phyloP scores from a whole-genome alignment of 2,329 filamentous ascomycete genomes.

The Aspergillus fumigatus region DNA sequence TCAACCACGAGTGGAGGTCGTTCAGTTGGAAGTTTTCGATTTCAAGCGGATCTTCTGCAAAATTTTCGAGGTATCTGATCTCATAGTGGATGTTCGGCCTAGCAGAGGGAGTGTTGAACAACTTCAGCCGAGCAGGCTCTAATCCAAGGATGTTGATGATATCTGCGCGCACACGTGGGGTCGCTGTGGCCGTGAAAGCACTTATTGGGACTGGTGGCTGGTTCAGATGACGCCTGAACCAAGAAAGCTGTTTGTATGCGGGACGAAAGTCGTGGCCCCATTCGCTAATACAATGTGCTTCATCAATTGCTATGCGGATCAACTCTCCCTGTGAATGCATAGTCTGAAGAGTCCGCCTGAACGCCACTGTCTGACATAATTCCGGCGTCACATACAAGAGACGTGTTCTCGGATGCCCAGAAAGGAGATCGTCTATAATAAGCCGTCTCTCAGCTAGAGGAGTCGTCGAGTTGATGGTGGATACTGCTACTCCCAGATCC shows the following conservation, averaged over 20 bases:
- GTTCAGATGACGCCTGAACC: slow-evolving; percentile 62
- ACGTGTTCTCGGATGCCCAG: slow-evolving; percentile 76
- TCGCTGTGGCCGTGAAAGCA: slow-evolving; percentile 89
- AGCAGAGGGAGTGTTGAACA: slow-evolving; percentile 78
- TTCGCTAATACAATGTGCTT: slow-evolving; percentile 96
- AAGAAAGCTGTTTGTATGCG: slow-evolving; percentile 80
- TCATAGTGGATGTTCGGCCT: slow-evolving; percentile 87
- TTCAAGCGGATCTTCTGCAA: slow-evolving; percentile 23
- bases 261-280: slow-evolving; percentile 98
- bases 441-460: slow-evolving; percentile 57
- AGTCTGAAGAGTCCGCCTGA: slow-evolving; percentile 67
- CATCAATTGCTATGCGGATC: slow-evolving; percentile 83
- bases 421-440: slow-evolving; percentile 77
- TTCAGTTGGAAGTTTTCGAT: slow-evolving; percentile 63
- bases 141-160: slow-evolving; percentile 72
- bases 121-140: slow-evolving; percentile 58
- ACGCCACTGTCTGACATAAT: slow-evolving; percentile 70
- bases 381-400: slow-evolving; percentile 94
- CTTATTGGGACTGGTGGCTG: slow-evolving; percentile 87
- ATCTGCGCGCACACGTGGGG: slow-evolving; percentile 72
- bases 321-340: slow-evolving; percentile 79
- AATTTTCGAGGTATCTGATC: slow-evolving; percentile 58
- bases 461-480: slow-evolving; percentile 83
- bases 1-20: slow-evolving; percentile 74
- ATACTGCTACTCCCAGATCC: slow-evolving; percentile 70